These are phyloP conservation scores for Fusarium liriodendri DNA, from an alignment of 2,329 filamentous ascomycete genomes.

Conservation along the genomic window DNA sequence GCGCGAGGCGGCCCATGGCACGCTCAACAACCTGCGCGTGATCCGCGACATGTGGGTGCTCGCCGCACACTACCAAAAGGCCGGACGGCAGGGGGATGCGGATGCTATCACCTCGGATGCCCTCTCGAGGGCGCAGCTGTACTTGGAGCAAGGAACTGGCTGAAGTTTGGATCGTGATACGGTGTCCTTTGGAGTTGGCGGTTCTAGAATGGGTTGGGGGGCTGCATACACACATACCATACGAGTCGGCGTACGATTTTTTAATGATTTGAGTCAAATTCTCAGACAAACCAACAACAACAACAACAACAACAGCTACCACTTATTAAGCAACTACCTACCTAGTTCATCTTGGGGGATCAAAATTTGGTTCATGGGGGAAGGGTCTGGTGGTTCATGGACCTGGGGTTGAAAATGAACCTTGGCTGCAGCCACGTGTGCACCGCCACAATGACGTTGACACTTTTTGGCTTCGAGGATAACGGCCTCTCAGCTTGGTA, in stretches of 20 bases:
- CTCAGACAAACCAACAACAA: background rate
- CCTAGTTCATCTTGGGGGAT: background rate
- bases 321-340: background rate
- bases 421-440: constrained; percentile 40
- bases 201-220: background rate
- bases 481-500: constrained; percentile 16
- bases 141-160: constrained; percentile 39
- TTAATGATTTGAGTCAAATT: background rate
- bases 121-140: constrained; percentile 47
- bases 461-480: constrained; percentile 24
- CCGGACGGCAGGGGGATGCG: constrained; percentile 45
- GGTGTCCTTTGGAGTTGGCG: constrained; percentile 2
- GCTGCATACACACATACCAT: background rate
- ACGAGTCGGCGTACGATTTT: background rate
- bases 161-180: constrained; percentile 10
- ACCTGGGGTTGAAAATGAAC: background rate
- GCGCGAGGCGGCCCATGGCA: constrained; percentile 51
- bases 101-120: constrained; percentile 47
- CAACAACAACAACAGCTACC: background rate
- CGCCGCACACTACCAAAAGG: constrained; percentile 47
- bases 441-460: constrained; percentile 59
- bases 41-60: constrained; percentile 55
- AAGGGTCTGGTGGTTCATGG: background rate
- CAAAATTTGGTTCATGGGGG: background rate
- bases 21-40: constrained; percentile 49